A percentile compares a stretch with the other conserved stretches of the same genome.
phyloP scores from a whole-genome alignment of 2,329 filamentous ascomycete genomes.

The Stemphylium beticola region DNA sequence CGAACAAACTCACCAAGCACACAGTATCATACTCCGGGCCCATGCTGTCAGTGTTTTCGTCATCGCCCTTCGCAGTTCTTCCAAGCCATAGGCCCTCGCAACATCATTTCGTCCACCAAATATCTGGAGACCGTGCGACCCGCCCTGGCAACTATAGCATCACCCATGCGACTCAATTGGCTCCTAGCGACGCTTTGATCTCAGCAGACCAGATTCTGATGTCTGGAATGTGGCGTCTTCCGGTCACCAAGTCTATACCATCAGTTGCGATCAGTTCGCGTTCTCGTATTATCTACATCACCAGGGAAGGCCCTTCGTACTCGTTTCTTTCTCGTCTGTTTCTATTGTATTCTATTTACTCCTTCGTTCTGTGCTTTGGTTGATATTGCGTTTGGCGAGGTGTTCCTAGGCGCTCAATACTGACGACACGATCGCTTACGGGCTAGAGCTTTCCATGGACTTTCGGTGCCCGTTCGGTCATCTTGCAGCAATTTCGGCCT shows the following conservation, averaged over 20 bases:
- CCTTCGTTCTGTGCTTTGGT: not conserved
- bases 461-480: not conserved
- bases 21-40: not conserved
- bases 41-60: not conserved
- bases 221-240: not conserved
- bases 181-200: conserved; percentile 1
- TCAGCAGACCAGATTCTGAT: not conserved
- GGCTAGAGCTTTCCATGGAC: conserved; percentile 1
- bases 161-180: not conserved
- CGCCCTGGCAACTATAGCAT: conserved; percentile 1
- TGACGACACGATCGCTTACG: conserved; percentile 9
- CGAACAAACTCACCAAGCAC: conserved; percentile 2
- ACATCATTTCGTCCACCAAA: not conserved
- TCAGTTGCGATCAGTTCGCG: not conserved
- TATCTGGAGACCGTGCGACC: conserved; percentile 1
- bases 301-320: not conserved
- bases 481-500: not conserved
- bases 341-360: not conserved
- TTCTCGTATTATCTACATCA: not conserved
- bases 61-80: not conserved
- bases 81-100: conserved; percentile 1
- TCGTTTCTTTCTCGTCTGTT: not conserved
- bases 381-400: conserved; percentile 12
- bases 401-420: conserved; percentile 5
- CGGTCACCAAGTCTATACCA: not conserved